Conservation (phyloP, 106 monocot genomes). For the Platanthera guangdongensis region DNA sequence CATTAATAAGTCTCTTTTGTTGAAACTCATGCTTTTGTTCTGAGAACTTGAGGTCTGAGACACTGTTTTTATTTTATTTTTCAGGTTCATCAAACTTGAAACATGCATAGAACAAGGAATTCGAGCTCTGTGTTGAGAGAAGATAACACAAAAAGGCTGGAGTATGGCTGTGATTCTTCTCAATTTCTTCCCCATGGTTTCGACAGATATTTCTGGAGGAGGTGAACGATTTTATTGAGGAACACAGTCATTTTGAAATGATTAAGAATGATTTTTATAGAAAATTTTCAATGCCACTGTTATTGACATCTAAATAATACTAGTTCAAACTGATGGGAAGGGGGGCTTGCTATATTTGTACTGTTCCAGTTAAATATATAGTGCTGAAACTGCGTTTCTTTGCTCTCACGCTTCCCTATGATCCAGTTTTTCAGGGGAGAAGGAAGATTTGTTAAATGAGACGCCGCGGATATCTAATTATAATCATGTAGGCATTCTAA, state of each 20-base stretch:
- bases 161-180: neutral
- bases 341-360: neutral
- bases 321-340: no score
- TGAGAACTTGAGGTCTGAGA: neutral
- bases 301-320: no score
- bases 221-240: neutral
- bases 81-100: constrained; percentile 1
- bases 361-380: neutral
- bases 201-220: constrained; percentile 3
- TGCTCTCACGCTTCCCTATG: neutral
- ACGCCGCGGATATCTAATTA: constrained; percentile 47
- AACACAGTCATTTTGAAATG: neutral
- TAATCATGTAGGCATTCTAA: constrained; percentile 32
- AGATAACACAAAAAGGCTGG: neutral
- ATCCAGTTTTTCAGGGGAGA: constrained; percentile 35
- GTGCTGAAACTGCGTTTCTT: neutral
- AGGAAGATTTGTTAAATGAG: constrained; percentile 39
- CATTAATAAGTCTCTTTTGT: neutral
- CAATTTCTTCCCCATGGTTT: neutral
- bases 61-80: neutral
- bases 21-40: neutral
- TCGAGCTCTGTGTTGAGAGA: neutral
- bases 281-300: no score
- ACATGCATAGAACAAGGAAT: neutral
- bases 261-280: neutral